Base-by-base conservation (phyloP, 2,329 filamentous ascomycete genomes). In the Colletotrichum gigasporum region DNA sequence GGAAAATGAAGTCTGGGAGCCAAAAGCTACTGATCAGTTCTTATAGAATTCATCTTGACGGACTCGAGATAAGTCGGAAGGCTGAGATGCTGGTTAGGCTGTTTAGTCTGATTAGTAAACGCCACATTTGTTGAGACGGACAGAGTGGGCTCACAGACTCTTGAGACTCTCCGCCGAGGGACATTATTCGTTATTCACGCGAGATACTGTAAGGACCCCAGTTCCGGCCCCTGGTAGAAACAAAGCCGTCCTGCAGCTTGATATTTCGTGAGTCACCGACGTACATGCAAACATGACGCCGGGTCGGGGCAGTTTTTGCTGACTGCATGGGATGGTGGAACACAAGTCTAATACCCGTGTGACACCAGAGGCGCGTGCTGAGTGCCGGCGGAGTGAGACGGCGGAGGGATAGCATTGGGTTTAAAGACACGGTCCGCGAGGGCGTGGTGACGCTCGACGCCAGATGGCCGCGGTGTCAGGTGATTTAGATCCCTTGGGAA, bases 61-160 rank as follows among this genome's bases (percentile, higher is more conserved):
- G 18, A 16, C 12, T n/a, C 8, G 34, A 41, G 47, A 34, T 34
- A 32, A 32, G 30, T 7, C 7, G 14, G 14, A 30, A 24, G 16
- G 22, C 32, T 41, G 41, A 16, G 32, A 34, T 47, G 30, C n/a
- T n/a, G n/a, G n/a, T n/a, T n/a, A 16, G 39, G 26, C 22, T 56
- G 39, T n/a, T 9, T 8, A 37, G 48, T 34, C 26, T 14, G 16
- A 44, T 63, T 51, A 63, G 18, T 53, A n/a, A 54, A 35, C 55
- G 10, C 18, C 16, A 30, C 16, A 35, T 35, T 61, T 48, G 56
- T 64, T 64, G 61, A 64, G 56, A 41, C 22, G 41, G 26, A 37
- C n/a, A 34, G 28, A n/a, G 28, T 44, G 35, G 35, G 8, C 30
- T 57, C 12, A 18, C 30, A 14, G 12, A 3, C 28, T 26, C 11